Conservation (phyloP, 1,139 yeast genomes). For the Hemisphaericaspora xylanilytica region DNA sequence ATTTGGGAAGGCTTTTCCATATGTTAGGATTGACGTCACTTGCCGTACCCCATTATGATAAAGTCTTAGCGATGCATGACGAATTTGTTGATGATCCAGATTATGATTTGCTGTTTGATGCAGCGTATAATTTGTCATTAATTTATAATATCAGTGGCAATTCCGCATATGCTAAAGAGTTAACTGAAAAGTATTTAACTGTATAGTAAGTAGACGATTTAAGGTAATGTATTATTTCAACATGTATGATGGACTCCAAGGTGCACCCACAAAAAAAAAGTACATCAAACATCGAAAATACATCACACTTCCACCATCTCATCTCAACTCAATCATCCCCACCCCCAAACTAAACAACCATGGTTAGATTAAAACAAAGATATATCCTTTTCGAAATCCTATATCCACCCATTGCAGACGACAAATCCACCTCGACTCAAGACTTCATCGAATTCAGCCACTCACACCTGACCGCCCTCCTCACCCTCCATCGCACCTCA, state of each 20-base stretch:
- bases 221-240: neutral
- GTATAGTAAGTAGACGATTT: slow-evolving; percentile 16
- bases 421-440: slow-evolving; percentile 12
- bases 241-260: no score
- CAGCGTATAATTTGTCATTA: slow-evolving; percentile 80
- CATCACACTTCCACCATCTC: neutral
- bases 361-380: slow-evolving; percentile 88
- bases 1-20: slow-evolving; percentile 83
- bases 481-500: slow-evolving; percentile 50
- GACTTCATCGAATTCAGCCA: slow-evolving; percentile 22
- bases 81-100: slow-evolving; percentile 23
- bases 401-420: slow-evolving; percentile 48
- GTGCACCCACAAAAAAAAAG: slow-evolving; percentile 1
- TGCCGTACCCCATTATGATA: slow-evolving; percentile 71
- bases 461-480: slow-evolving; percentile 35
- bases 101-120: slow-evolving; percentile 65
- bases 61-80: slow-evolving; percentile 48
- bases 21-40: slow-evolving; percentile 70
- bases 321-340: neutral
- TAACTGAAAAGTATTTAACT: slow-evolving; percentile 63
- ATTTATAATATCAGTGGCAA: slow-evolving; percentile 80
- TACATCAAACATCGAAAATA: neutral
- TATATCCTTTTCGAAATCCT: slow-evolving; percentile 78
- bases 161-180: slow-evolving; percentile 53
- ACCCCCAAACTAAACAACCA: slow-evolving; percentile 19